Evolutionary conservation across 306 rosid genomes (phyloP), one percentile per base, ranked within the genome.

Genomic region (Gleditsia sinensis): DNA sequence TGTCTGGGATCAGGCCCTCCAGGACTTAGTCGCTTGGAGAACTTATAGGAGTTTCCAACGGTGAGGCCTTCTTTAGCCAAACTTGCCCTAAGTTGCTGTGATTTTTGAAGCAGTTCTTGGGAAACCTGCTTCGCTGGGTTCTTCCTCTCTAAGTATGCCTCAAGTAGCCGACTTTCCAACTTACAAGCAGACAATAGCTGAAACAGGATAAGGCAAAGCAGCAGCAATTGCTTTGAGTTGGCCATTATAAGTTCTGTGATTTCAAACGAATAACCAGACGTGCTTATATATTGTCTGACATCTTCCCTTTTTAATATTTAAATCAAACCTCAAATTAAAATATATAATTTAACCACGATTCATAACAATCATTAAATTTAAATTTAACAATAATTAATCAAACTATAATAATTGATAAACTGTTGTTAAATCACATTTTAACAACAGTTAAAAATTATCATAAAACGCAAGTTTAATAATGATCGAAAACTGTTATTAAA

Each of bases 1-100:
- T 82, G 86, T n/a, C n/a, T 71, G 0, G 68, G 84, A 39, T 85
- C 86, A 36, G 88, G 88, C 2, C 88, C 88, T 60, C 61, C 80
- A 19, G 86, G 88, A 76, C 86, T 75, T 0, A 20, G 72, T 24
- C 86, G 64, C 20, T 85, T 28, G 51, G 80, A 56, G 39, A 75
- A 62, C 9, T 67, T 48, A 13, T 12, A 37, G 23, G 46, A 19
- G 43, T 72, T 75, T 55, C 63, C 28, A 81, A 45, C 28, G 1
- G 17, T 42, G 16, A 6, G 27, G 21, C 1, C 28, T 19, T 30
- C 32, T 67, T 54, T 72, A 1, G 9, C 64, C 37, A 78, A 75
- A 69, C 48, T 72, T 71, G 48, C 72, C 76, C 59, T 75, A 2
- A 78, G 24, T 9, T 43, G 54, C 14, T 71, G 37, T 39, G 86